These are phyloP conservation scores for Musa beccarii DNA, from an alignment of 176 grass and related monocot genomes.

Conservation along the genomic window DNA sequence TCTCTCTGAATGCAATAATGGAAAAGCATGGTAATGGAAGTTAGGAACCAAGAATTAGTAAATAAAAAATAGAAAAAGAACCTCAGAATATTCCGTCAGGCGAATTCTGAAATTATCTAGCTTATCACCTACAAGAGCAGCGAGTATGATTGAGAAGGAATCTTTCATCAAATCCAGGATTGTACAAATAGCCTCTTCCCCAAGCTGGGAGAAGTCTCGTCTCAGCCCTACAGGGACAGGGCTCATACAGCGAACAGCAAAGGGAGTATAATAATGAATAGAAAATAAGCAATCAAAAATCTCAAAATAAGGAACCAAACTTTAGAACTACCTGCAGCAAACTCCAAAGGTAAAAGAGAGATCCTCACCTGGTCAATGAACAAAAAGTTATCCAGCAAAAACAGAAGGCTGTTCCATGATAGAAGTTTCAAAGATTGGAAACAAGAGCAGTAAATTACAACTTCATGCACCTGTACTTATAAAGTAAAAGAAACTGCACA, in stretches of 20 bases:
- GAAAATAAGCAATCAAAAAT: neutral
- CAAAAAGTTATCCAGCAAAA: slow-evolving; percentile 3
- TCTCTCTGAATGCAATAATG: too few species aligned
- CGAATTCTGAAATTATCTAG: slow-evolving; percentile 39
- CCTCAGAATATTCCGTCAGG: slow-evolving; percentile 53
- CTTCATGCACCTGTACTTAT: neutral
- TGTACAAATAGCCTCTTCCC: slow-evolving; percentile 11
- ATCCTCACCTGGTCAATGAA: slow-evolving; percentile 38
- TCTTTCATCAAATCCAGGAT: slow-evolving; percentile 44
- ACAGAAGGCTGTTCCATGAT: neutral
- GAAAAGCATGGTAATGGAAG: neutral
- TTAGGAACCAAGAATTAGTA: slow-evolving; percentile 14
- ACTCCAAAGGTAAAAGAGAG: slow-evolving; percentile 52
- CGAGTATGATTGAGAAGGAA: slow-evolving; percentile 26
- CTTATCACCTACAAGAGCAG: slow-evolving; percentile 23
- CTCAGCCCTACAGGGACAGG: slow-evolving; percentile 32
- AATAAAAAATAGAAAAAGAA: slow-evolving; percentile 23
- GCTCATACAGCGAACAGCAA: neutral
- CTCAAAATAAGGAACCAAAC: slow-evolving; percentile 5
- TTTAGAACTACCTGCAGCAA: slow-evolving; percentile 37
- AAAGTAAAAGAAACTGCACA: neutral
- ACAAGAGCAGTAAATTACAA: neutral
- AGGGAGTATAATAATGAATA: neutral
- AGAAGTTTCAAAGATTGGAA: neutral
- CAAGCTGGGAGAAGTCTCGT: slow-evolving; percentile 28